Percentiles rank a stretch among this genome's conserved stretches.
phyloP scores from a whole-genome alignment of 2,329 filamentous ascomycete genomes.

The Pestalotiopsis sp. region DNA sequence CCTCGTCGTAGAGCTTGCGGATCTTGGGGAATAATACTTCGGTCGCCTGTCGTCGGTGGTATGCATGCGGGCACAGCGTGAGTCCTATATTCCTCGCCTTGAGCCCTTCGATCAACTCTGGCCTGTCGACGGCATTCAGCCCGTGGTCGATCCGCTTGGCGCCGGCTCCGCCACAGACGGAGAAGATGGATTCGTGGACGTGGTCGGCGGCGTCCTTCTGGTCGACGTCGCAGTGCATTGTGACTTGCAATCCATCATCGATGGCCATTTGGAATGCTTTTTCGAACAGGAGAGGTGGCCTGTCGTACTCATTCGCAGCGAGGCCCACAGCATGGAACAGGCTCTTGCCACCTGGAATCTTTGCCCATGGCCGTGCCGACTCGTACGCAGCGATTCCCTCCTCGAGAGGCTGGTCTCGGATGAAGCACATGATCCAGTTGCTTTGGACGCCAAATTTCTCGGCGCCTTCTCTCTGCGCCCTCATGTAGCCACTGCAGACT shows the following conservation, averaged over 20 bases:
- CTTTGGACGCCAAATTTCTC: constrained; percentile 29
- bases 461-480: constrained; percentile 33
- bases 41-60: constrained; percentile 43
- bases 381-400: constrained; percentile 41
- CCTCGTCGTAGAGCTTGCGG: constrained; percentile 42
- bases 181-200: constrained; percentile 37
- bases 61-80: constrained; percentile 44
- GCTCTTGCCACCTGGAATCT: constrained; percentile 31
- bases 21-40: constrained; percentile 47
- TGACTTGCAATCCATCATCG: constrained; percentile 45
- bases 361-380: constrained; percentile 40
- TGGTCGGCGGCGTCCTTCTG: constrained; percentile 50
- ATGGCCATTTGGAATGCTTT: constrained; percentile 37
- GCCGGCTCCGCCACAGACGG: constrained; percentile 33
- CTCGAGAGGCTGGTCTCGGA: constrained; percentile 41
- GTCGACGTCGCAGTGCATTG: constrained; percentile 54
- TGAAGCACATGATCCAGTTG: constrained; percentile 45
- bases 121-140: constrained; percentile 37
- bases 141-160: constrained; percentile 45
- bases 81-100: constrained; percentile 36
- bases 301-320: constrained; percentile 47
- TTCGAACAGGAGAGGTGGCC: constrained; percentile 48
- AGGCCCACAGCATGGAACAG: constrained; percentile 49
- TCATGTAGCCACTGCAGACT: constrained; percentile 37
- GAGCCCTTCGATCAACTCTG: constrained; percentile 35